Base-by-base conservation (phyloP, 805 yeast genomes). In the Candida methanosorbosa region DNA sequence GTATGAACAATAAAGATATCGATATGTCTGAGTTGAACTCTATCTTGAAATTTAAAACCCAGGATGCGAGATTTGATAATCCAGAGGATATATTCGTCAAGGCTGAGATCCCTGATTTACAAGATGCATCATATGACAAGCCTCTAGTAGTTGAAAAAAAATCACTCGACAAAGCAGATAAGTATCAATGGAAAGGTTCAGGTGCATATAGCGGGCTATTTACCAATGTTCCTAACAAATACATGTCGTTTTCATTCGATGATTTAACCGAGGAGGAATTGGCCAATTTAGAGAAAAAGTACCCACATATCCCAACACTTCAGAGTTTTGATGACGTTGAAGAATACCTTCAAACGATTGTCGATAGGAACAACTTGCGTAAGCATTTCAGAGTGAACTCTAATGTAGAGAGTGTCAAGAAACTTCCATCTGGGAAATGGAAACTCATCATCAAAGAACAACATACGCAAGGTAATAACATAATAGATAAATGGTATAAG, bases 151-250 rank as follows among this genome's bases (percentile, higher is more conserved):
- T 21, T 8, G 23, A 21, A 21, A 21, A 21, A 21, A 8, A 21
- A 21, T 8, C 11, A 9, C 23, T 21, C 11, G 23, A 21, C 11
- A 11, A 21, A 9, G 8, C 23, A 11, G 40, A 21, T 48, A 16
- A 40, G 44, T 11, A 37, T 40, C 23, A 49, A 30, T 64, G 69
- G 69, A 50, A 38, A 18, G 41, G 52, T 29, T 52, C 61, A 35
- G 71, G 66, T 2, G 54, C 63, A 6, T 66, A 52, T 35, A 49
- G 57, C 7, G 54, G 54, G 33, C 46, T 66, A 11, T 66, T 56
- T 47, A 66, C 72, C 14, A 66, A 66, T 40, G 54, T 66, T 27
- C 66, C 70, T 1, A 38, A 57, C 15, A 41, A 59, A 21, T 54
- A 58, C 36, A 63, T 64, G 42, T 43, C 64, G 27, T 65, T 56